Conservation (phyloP, 768 basidiomycete species). For the Xerocomus potaroensis region DNA sequence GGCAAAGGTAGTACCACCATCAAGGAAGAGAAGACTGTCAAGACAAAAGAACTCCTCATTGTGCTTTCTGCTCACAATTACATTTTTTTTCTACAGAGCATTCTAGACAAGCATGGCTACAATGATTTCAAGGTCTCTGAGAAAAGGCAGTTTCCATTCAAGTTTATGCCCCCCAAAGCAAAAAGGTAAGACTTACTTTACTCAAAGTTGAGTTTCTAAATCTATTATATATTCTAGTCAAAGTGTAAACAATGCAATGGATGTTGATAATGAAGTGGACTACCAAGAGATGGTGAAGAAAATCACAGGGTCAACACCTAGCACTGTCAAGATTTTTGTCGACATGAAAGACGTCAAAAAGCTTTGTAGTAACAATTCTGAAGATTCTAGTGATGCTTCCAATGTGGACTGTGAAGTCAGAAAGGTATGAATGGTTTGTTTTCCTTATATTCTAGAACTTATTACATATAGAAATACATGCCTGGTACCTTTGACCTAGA, state of each 20-base stretch:
- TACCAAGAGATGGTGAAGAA: constrained; percentile 18
- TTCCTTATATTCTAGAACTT: not conserved
- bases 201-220: too few relatives aligned
- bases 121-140: constrained; percentile 18
- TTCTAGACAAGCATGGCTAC: constrained; percentile 10
- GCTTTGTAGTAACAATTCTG: not conserved
- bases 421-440: not conserved
- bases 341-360: constrained; percentile 5
- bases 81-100: constrained; percentile 2
- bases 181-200: constrained; percentile 6
- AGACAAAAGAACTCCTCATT: constrained; percentile 3
- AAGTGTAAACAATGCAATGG: not conserved
- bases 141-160: constrained; percentile 12
- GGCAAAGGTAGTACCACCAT: not conserved
- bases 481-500: too few relatives aligned
- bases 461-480: too few relatives aligned
- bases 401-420: not conserved
- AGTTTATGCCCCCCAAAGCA: constrained; percentile 2
- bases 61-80: not conserved
- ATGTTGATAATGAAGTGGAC: constrained; percentile 7
- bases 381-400: not conserved
- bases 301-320: not conserved
- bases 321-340: constrained; percentile 2
- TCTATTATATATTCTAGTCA: not conserved
- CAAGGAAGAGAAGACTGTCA: constrained; percentile 3